Base-by-base conservation (phyloP, 2,329 filamentous ascomycete genomes). In the Diaporthe caulivora region DNA sequence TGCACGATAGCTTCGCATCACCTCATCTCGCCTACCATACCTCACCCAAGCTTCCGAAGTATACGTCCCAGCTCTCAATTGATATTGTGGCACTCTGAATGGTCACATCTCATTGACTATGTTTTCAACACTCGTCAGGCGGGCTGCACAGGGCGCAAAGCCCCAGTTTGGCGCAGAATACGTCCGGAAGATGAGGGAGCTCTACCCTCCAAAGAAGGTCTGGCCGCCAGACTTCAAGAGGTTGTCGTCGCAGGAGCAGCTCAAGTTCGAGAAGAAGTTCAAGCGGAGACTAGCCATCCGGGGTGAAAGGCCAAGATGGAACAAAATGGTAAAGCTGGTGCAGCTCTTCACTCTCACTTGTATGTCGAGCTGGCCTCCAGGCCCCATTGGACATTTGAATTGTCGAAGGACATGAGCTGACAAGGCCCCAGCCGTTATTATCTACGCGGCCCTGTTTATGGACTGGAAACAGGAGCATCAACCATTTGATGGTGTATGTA, bases 211-310 rank as follows among this genome's bases (percentile, higher is more conserved):
- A 64, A 92, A 93, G 83, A 93, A 92, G 80, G 85, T 90, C 76
- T 96, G 94, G 94, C 94, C 94, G 72, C 94, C 94, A 17, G 91
- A 95, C 82, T 93, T 96, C 82, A 84, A 87, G 75, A 89, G 90
- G 80, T 88, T 96, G 74, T 90, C 90, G 49, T 84, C 87, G 60
- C 93, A 93, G 81, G 91, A 95, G 79, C 92, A 95, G 82, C 93
- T 95, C 80, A 88, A 91, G 55, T 92, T 95, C 78, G 94, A 96
- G 85, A 91, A 93, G 81, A 92, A 93, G 80, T 95, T 93, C 83
- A 93, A 94, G 83, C 88, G 94, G 69, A 88, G 94, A 70, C 83
- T 93, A 34, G 87, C 87, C 73, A 82, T 93, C 77, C 89, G 90
- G 78, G 89, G 88, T 79, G 86, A 88, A 53, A 85, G 91, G 29